Base-by-base conservation (phyloP, 2,329 filamentous ascomycete species). In the Colletotrichum brevisporum region DNA sequence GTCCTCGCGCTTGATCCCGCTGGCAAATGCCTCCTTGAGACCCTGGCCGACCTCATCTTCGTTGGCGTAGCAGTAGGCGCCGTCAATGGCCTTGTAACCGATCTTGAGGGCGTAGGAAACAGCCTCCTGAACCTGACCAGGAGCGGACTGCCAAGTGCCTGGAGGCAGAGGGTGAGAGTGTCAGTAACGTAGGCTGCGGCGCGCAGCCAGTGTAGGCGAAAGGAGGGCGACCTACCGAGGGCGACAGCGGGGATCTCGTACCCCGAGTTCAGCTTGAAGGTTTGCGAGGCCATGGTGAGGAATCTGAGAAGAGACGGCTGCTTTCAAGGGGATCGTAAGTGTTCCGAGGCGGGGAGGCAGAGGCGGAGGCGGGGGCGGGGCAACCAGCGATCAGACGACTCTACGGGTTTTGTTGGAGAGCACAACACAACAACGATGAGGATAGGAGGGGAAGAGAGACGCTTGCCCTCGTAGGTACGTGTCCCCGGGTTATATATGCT, bases 1-100 rank as follows among this genome's bases (percentile, higher is more conserved):
- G 67, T 97, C 92, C 78, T 92, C 88, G 70, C 94, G 88, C 86
- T 91, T 92, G 74, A 92, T 84, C 26, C 93, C 93, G 5, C 89
- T 83, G 27, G 83, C 85, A 75, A 95, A 89, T 36, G 92, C 93
- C 64, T 92, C 90, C 77, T 90, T 89, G 62, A 97, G 86, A 10
- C 92, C 94, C 77, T 90, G 83, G 71, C 94, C 94, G 16, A 97
- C 94, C 79, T 95, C 93, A 55, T 91, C 87, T 81, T 97, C 94
- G 79, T 97, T 95, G 74, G 86, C 90, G 80, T 94, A 94, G 82
- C 90, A 92, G 83, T 92, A 93, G 6, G 92, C 91, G 73, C 89
- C 88, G 81, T 94, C 92, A 74, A 94, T 86, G 72, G 89, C 85
- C 74, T 82, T 82, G 82, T 90, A 89, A 18, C 87, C 87, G 66